These are phyloP conservation scores for Sporothrix mexicana DNA, from an alignment of 2,329 filamentous ascomycete genomes.

Conservation along the genomic window DNA sequence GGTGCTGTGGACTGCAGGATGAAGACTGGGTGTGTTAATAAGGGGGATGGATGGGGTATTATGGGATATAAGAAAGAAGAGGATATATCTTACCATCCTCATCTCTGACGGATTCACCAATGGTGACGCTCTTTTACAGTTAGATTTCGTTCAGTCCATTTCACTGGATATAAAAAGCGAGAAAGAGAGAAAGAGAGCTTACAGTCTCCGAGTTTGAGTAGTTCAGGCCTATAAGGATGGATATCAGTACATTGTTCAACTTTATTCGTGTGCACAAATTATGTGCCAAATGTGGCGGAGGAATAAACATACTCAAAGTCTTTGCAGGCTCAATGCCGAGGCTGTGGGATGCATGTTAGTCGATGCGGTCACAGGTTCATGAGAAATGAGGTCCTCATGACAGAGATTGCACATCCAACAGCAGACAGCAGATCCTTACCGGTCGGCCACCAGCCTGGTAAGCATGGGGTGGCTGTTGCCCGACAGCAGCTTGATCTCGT, in stretches of 20 bases:
- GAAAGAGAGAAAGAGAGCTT: conserved; percentile 2
- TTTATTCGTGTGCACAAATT: neutral
- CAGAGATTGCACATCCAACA: neutral
- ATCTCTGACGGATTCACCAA: conserved; percentile 93
- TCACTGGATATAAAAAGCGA: neutral
- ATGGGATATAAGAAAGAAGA: neutral
- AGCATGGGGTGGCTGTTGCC: conserved; percentile 50
- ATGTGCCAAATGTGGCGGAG: neutral
- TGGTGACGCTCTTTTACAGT: conserved; percentile 71
- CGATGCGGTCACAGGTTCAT: neutral
- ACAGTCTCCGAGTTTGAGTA: conserved; percentile 83
- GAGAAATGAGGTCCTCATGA: neutral
- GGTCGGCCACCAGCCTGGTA: conserved; percentile 47
- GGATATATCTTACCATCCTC: conserved; percentile 68
- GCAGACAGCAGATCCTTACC: conserved; percentile 41
- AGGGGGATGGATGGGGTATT: no score
- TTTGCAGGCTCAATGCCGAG: conserved; percentile 39
- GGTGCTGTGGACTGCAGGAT: conserved; percentile 94
- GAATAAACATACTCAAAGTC: conserved; percentile 29
- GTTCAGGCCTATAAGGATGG: conserved; percentile 57
- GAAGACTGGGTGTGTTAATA: conserved; percentile 60
- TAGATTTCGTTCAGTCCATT: neutral
- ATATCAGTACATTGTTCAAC: conserved; percentile 4
- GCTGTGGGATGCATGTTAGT: conserved; percentile 31
- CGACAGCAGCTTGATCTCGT: conserved; percentile 51